Evolutionary conservation across 1,139 yeast species (phyloP), one percentile per base, ranked within the genome.

Genomic region (Protomyces pachydermus): DNA sequence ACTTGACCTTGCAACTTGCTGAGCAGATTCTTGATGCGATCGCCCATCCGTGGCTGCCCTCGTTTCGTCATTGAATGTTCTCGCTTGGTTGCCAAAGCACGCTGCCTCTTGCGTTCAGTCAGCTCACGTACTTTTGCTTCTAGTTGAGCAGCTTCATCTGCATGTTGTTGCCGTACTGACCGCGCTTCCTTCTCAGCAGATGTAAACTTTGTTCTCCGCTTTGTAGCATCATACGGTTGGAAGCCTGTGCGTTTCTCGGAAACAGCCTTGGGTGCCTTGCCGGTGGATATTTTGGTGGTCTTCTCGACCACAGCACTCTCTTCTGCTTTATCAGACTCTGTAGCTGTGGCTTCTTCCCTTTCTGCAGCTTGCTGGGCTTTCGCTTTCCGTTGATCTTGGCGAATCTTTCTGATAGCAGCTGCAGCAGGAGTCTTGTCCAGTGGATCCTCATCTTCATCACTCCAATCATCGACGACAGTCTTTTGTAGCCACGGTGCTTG

Each of bases 31-130:
- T 60, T 46, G 23, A 60, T 60, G 25, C 64, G 57, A 35, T 54
- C 58, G 23, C 54, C 54, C 64, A 60, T 60, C 16, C 54, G 50
- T 9, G 64, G 64, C 32, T 60, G 64, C 12, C 64, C 64, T 20
- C 46, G 54, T 37, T 46, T 54, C 14, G 64, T 60, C 20, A 55
- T 55, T 32, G 52, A 51, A 34, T n/a, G 42, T 50, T 58, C 62
- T 32, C 62, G 56, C 32, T 52, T 51, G 28, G 42, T 58, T 23
- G 54, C 46, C 20, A 38, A 23, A 14, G 32, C 46, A 5, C 62
- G 39, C 25, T 58, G 34, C 28, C n/a, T 39, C 18, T 55, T 38
- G 46, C 35, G 48, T 39, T 23, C 35, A 16, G 25, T 58, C 53
- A 28, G 52, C 28, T 28, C 42, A 35, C 25, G 14, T 8, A 28